These are phyloP conservation scores for Datura wrightii DNA, from an alignment of 257 asterid genomes.

Conservation along the genomic window DNA sequence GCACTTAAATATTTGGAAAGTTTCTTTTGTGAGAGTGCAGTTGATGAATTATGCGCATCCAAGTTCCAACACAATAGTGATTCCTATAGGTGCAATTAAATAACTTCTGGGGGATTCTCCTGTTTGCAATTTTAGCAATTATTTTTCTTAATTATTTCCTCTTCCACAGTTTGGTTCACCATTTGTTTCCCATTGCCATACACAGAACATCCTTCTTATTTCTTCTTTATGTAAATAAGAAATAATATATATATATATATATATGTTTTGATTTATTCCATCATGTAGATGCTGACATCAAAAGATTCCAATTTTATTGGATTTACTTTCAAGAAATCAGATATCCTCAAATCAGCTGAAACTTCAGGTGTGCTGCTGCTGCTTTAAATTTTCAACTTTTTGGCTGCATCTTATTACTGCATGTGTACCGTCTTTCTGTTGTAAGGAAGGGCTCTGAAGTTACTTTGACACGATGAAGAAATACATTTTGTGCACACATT, in stretches of 20 bases:
- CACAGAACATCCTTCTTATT: not conserved
- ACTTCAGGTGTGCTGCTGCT: slow-evolving; percentile 60
- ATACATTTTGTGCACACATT: not conserved
- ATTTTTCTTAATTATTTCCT: not conserved
- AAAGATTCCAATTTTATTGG: slow-evolving; percentile 96
- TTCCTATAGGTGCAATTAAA: not conserved
- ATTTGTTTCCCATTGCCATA: not conserved
- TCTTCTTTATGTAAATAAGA: not conserved
- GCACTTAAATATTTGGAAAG: not conserved
- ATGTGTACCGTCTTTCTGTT: not conserved
- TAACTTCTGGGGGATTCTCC: not conserved
- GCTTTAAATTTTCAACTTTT: not conserved
- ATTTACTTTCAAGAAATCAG: slow-evolving; percentile 95
- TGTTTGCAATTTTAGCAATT: not conserved
- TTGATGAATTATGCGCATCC: not conserved
- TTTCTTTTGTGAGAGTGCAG: not conserved
- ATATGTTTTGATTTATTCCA: not conserved
- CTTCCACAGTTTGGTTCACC: not conserved
- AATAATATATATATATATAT: not conserved
- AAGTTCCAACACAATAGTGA: not conserved
- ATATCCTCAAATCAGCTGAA: slow-evolving; percentile 78
- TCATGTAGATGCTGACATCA: slow-evolving; percentile 88
- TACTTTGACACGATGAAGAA: not conserved
- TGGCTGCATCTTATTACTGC: not conserved
- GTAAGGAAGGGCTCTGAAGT: slow-evolving; percentile 3